Conservation (phyloP, 768 basidiomycete species). For the Auricularia heimuer region DNA sequence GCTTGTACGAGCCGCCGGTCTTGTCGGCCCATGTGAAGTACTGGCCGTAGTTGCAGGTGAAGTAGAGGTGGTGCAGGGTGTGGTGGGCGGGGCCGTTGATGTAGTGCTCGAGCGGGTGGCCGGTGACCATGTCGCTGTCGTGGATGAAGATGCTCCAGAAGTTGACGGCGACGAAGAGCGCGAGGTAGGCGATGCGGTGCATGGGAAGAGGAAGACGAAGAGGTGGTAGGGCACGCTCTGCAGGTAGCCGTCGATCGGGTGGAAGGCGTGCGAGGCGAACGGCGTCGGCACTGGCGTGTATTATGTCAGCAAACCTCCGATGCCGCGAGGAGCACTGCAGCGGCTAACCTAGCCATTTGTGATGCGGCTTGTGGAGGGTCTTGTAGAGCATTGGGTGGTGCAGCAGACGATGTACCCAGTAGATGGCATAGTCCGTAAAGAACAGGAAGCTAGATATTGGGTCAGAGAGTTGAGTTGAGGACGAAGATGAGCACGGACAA, state of each 20-base stretch:
- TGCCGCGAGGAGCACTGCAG: background rate
- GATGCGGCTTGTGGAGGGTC: conserved; percentile 90
- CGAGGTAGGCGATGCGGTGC: conserved; percentile 76
- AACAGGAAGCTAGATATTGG: conserved; percentile 49
- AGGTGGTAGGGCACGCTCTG: conserved; percentile 95
- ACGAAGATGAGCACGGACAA: background rate
- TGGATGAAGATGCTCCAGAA: conserved; percentile 95
- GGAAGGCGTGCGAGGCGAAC: conserved; percentile 96
- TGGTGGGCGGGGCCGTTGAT: conserved; percentile 99
- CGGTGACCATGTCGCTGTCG: conserved; percentile 98
- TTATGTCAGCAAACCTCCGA: conserved; percentile 2
- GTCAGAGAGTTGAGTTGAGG: background rate
- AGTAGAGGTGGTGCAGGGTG: conserved; percentile 93
- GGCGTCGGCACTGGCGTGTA: conserved; percentile 76
- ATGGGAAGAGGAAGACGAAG: conserved; percentile 81
- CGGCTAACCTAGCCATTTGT: conserved; percentile 90
- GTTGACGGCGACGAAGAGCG: conserved; percentile 85
- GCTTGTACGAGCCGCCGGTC: conserved; percentile 74
- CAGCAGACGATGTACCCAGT: conserved; percentile 91
- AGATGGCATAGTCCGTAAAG: conserved; percentile 89
- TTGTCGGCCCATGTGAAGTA: conserved; percentile 97
- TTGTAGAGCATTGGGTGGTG: conserved; percentile 87
- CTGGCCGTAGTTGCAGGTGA: conserved; percentile 95
- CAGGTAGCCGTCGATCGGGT: conserved; percentile 86
- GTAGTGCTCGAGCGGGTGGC: conserved; percentile 72